Conservation (phyloP, 2,329 filamentous ascomycete species). For the Aspergillus pseudonomiae region DNA sequence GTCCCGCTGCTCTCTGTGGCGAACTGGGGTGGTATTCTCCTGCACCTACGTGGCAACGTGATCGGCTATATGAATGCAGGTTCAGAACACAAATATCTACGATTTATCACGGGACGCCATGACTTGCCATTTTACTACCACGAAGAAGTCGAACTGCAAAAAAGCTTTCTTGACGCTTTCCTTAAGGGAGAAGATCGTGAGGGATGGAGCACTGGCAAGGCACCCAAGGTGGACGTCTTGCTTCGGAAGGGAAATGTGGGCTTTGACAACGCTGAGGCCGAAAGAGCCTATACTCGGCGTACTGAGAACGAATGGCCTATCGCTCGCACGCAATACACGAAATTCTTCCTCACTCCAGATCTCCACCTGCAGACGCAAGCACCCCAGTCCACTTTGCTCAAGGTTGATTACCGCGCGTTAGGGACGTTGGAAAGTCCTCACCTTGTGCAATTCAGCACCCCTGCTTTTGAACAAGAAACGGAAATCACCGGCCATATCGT, state of each 20-base stretch:
- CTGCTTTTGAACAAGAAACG: conserved; percentile 62
- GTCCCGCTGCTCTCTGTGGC: conserved; percentile 65
- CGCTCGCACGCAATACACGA: conserved; percentile 64
- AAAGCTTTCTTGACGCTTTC: conserved; percentile 70
- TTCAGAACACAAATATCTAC: conserved; percentile 68
- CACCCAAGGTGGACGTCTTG: conserved; percentile 63
- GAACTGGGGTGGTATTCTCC: conserved; percentile 71
- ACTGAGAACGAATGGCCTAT: conserved; percentile 69
- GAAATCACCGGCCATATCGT: conserved; percentile 71
- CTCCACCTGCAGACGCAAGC: conserved; percentile 43
- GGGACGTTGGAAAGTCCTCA: conserved; percentile 60
- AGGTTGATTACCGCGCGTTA: conserved; percentile 62
- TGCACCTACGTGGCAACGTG: conserved; percentile 71
- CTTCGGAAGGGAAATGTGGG: conserved; percentile 69
- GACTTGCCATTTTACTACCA: conserved; percentile 73
- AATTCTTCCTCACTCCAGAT: conserved; percentile 60
- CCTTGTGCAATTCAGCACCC: conserved; percentile 60
- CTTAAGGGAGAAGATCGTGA: conserved; percentile 66
- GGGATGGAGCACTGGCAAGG: conserved; percentile 52
- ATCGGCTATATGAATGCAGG: conserved; percentile 66
- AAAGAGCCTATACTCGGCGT: conserved; percentile 59
- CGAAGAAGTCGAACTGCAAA: conserved; percentile 69
- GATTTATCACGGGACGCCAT: conserved; percentile 70
- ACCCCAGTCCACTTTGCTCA: conserved; percentile 30
- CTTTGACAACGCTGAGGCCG: conserved; percentile 65